phyloP scores from a whole-genome alignment of 176 grass and related monocot species.

The Carex parvula region DNA sequence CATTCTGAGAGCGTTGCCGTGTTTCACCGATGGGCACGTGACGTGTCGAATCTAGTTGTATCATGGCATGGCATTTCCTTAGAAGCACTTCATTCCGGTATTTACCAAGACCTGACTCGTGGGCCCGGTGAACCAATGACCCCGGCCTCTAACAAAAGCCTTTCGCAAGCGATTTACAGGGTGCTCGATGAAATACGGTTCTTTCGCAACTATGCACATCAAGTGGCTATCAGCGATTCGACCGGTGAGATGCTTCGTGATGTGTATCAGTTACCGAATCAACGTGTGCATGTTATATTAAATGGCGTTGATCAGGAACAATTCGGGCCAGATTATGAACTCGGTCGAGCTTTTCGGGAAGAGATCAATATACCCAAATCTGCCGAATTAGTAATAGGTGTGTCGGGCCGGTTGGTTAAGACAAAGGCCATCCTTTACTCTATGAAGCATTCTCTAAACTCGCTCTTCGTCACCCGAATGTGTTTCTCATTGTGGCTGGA shows the following conservation, averaged over 20 bases:
- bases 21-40: slow-evolving; percentile 79
- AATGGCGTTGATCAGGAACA: slow-evolving; percentile 89
- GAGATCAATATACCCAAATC: slow-evolving; percentile 50
- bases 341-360: slow-evolving; percentile 57
- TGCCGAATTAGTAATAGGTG: slow-evolving; percentile 65
- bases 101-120: slow-evolving; percentile 86
- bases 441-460: slow-evolving; percentile 88
- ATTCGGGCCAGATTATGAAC: slow-evolving; percentile 56
- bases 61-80: slow-evolving; percentile 96
- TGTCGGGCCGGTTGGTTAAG: slow-evolving; percentile 78
- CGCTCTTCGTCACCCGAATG: slow-evolving; percentile 58
- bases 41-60: slow-evolving; percentile 64
- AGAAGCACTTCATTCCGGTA: slow-evolving; percentile 85
- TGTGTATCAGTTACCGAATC: slow-evolving; percentile 78
- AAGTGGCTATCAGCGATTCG: slow-evolving; percentile 94
- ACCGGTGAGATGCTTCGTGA: slow-evolving; percentile 94
- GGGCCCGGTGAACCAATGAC: slow-evolving; percentile 57
- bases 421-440: slow-evolving; percentile 91
- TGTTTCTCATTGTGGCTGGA: slow-evolving; percentile 73
- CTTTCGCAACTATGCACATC: slow-evolving; percentile 90
- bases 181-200: slow-evolving; percentile 89
- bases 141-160: slow-evolving; percentile 56
- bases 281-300: slow-evolving; percentile 83
- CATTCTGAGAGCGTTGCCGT: slow-evolving; percentile 96
- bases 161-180: slow-evolving; percentile 55